Evolutionary conservation across 768 basidiomycete genomes (phyloP), one percentile per base, ranked within the genome.

Genomic region (Pulveroboletus frians): DNA sequence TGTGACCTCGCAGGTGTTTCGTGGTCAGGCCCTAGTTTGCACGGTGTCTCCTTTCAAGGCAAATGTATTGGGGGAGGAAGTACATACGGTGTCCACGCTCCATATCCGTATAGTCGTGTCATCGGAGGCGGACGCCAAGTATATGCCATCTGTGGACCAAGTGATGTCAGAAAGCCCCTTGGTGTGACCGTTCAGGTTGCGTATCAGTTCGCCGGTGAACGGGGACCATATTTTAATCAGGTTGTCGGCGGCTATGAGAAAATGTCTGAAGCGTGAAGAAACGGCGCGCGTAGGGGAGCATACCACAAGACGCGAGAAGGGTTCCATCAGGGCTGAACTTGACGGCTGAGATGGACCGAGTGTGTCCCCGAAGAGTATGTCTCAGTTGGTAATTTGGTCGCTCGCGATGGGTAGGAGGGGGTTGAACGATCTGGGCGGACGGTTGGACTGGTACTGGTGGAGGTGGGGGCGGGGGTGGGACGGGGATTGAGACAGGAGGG

Each of bases 271-370:
- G 23, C 38, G 17, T 35, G 38, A 39, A n/a, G 23, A 10, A 41
- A 49, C 50, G 5, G 52, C 15, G 18, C 5, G 23, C n/a, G 30
- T 38, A 38, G 43, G 8, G 17, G 29, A 29, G 72, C 85, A 49
- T 62, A 94, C 93, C 84, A 57, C 86, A 89, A n/a, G 91, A 92
- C 15, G 92, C 92, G 18, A 96, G 73, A 14, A 85, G 69, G 18
- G 78, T 79, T 9, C 94, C 94, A 63, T 95, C 88, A 0, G 88
- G 87, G 60, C 91, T 92, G 67, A 96, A 97, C 65, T 90, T 91
- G 52, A 94, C 84, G 17, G 91, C 83, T 26, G 92, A 92, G 45
- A 96, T 84, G 0, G 87, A 85, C 60, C 81, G 79, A 6, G 81
- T 83, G 63, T 97, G 93, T 0, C 91, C 94, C 3, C 71, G 69